Conservation (phyloP, 1,284 basidiomycete genomes). For the Cystobasidium sp. region DNA sequence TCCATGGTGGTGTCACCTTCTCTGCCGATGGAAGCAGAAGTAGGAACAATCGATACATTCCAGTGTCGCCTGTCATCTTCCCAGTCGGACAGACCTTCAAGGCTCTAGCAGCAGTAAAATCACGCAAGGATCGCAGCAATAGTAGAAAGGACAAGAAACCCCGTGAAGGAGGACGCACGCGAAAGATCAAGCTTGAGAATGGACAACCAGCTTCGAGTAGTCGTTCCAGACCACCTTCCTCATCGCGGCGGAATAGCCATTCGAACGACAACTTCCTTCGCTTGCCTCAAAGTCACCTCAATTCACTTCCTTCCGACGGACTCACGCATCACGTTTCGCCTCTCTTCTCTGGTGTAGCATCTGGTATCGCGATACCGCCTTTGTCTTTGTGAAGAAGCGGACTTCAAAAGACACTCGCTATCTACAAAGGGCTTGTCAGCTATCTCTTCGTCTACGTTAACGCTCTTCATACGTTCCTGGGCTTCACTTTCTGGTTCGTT, state of each 20-base stretch:
- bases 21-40: slow-evolving; percentile 5
- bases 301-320: slow-evolving; percentile 39
- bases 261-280: slow-evolving; percentile 3
- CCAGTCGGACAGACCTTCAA: slow-evolving; percentile 34
- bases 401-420: background rate
- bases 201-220: background rate
- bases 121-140: background rate
- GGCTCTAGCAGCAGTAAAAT: slow-evolving; percentile 20
- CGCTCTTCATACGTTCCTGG: background rate
- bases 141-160: slow-evolving; percentile 29
- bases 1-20: slow-evolving; percentile 25
- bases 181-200: slow-evolving; percentile 8
- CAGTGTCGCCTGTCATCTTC: slow-evolving; percentile 42
- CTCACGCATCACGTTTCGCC: slow-evolving; percentile 39
- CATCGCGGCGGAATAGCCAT: background rate
- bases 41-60: slow-evolving; percentile 26
- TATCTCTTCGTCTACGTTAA: background rate
- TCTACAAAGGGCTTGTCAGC: background rate
- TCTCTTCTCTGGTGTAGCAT: slow-evolving; percentile 28
- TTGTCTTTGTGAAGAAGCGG: slow-evolving; percentile 10
- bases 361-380: slow-evolving; percentile 29
- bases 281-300: slow-evolving; percentile 7
- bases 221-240: slow-evolving; percentile 11
- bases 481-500: no score
- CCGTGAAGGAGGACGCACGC: background rate